A percentile compares a stretch with the other conserved stretches of the same genome.
Conservation (phyloP, 495 filamentous ascomycete species). For the Pyronema domesticum region DNA sequence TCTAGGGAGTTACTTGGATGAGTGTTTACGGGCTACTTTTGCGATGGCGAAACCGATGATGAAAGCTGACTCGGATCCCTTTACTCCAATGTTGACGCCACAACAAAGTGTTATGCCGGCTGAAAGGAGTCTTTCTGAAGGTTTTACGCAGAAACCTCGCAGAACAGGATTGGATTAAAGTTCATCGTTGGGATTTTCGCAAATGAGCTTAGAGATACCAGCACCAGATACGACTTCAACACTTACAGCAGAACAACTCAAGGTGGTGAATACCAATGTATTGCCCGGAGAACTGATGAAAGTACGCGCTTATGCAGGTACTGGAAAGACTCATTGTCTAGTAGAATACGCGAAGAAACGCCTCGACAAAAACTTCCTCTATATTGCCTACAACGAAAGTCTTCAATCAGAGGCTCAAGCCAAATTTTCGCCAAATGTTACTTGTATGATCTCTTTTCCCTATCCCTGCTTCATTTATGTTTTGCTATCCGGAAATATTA, state of each 20-base stretch:
- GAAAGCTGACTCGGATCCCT: not conserved
- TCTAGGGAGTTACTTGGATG: not conserved
- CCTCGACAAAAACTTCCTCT: slow-evolving; percentile 11
- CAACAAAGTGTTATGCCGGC: not conserved
- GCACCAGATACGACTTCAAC: not conserved
- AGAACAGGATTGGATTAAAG: not conserved
- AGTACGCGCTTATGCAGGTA: slow-evolving; percentile 15
- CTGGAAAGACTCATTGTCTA: slow-evolving; percentile 18
- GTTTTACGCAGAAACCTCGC: not conserved
- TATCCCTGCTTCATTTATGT: not conserved
- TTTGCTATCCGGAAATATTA: not conserved
- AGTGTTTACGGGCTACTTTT: not conserved
- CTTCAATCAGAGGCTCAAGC: slow-evolving; percentile 8
- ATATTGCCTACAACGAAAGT: slow-evolving; percentile 16
- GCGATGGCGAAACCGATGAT: not conserved
- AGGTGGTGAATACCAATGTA: slow-evolving; percentile 12
- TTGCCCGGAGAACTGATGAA: slow-evolving; percentile 10
- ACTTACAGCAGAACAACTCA: slow-evolving; percentile 10
- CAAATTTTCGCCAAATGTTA: slow-evolving; percentile 12
- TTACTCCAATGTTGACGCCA: not conserved
- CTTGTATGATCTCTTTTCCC: slow-evolving; percentile 5
- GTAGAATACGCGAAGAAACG: slow-evolving; percentile 15
- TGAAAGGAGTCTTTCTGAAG: not conserved
- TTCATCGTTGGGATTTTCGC: not conserved
- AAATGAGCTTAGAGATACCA: not conserved